Percentiles rank a stretch among this genome's conserved stretches.
phyloP scores from a whole-genome alignment of 1,284 basidiomycete species.

The Ustilago cynodontis region DNA sequence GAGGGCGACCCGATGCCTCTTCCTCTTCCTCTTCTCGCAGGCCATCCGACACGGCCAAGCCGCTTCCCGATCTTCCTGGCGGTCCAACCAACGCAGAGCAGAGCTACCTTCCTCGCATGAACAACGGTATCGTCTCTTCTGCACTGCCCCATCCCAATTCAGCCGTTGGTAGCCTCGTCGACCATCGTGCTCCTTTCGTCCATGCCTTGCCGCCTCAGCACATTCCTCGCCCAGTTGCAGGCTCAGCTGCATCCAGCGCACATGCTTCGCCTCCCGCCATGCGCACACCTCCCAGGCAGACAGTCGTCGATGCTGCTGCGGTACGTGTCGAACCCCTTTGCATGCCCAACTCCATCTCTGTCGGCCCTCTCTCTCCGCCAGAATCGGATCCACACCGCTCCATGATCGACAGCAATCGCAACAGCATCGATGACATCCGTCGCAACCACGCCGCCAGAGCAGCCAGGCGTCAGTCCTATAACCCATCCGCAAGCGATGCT shows the following conservation, averaged over 20 bases:
- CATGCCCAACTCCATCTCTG: conserved; percentile 26
- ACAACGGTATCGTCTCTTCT: conserved; percentile 12
- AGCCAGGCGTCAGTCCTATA: conserved; percentile 35
- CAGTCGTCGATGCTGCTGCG: conserved; percentile 3
- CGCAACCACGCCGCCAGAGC: conserved; percentile 60
- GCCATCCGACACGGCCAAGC: conserved; percentile 38
- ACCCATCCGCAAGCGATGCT: conserved; percentile 16
- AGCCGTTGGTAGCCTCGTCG: conserved; percentile 10
- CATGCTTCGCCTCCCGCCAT: conserved; percentile 19
- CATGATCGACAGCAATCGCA: conserved; percentile 61
- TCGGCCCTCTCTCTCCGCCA: conserved; percentile 49
- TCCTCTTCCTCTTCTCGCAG: conserved; percentile 12
- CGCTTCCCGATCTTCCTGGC: conserved; percentile 49
- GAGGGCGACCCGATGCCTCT: conserved; percentile 28
- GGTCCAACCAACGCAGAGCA: conserved; percentile 35
- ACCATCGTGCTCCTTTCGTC: conserved; percentile 21
- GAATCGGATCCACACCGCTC: conserved; percentile 55
- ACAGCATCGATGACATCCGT: conserved; percentile 61
- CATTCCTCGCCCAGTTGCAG: conserved; percentile 50
- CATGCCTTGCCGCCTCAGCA: conserved; percentile 54
- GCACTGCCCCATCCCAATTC: conserved; percentile 3
- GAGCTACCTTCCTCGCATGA: conserved; percentile 24
- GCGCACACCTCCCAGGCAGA: conserved; percentile 35
- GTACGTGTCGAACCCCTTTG: conserved; percentile 21
- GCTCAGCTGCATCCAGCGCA: conserved; percentile 5